These are phyloP conservation scores for Alternaria hordeiaustralica DNA, from an alignment of 2,329 filamentous ascomycete genomes.

Conservation along the genomic window DNA sequence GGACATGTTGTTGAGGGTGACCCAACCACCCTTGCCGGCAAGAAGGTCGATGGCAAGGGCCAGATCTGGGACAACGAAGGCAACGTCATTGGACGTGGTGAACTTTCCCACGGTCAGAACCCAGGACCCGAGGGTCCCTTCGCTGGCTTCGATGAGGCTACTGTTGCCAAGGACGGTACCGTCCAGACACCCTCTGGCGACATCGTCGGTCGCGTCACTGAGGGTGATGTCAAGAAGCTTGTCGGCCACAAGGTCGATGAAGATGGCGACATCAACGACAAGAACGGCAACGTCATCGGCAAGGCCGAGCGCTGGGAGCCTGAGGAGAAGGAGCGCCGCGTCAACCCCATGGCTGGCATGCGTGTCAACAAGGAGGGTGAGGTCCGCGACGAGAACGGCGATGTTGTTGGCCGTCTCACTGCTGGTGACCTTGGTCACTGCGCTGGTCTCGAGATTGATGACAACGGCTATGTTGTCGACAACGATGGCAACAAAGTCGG, in stretches of 20 bases:
- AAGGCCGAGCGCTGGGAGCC: slow-evolving; percentile 62
- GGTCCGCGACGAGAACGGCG: slow-evolving; percentile 59
- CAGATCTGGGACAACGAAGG: slow-evolving; percentile 70
- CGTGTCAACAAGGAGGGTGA: slow-evolving; percentile 62
- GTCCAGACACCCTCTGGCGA: slow-evolving; percentile 55
- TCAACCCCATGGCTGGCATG: slow-evolving; percentile 66
- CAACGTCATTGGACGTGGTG: slow-evolving; percentile 65
- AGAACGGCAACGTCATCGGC: slow-evolving; percentile 61
- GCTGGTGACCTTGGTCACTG: slow-evolving; percentile 60
- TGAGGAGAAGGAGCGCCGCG: slow-evolving; percentile 60
- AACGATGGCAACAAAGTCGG: slow-evolving; percentile 68
- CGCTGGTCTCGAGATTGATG: slow-evolving; percentile 59
- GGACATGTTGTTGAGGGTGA: slow-evolving; percentile 66
- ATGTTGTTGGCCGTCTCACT: slow-evolving; percentile 58
- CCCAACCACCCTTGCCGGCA: slow-evolving; percentile 61
- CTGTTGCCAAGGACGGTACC: slow-evolving; percentile 64
- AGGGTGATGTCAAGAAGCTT: slow-evolving; percentile 60
- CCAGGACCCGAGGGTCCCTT: slow-evolving; percentile 63
- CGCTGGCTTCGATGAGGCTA: slow-evolving; percentile 64
- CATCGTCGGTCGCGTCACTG: slow-evolving; percentile 58
- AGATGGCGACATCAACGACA: slow-evolving; percentile 60
- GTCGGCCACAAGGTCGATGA: slow-evolving; percentile 59
- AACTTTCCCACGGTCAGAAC: slow-evolving; percentile 62
- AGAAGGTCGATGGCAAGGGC: slow-evolving; percentile 67
- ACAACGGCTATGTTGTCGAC: slow-evolving; percentile 60